Evolutionary conservation across 1,284 basidiomycete species (phyloP).

Genomic region (Phylloporus sp.): DNA sequence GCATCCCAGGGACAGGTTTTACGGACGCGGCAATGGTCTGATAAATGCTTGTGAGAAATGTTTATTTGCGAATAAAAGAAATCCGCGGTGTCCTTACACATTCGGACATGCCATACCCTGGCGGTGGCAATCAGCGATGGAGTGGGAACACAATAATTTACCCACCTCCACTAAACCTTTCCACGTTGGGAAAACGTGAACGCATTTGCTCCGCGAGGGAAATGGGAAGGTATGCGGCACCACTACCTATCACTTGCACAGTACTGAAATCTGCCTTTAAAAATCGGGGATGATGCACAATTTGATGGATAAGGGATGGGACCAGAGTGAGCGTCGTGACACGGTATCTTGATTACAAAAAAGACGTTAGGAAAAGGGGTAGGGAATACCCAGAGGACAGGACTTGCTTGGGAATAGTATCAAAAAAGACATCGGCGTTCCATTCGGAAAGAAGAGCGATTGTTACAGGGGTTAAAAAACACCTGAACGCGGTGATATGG

Average conservation of each 20-base stretch:
- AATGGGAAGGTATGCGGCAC: slow-evolving; percentile 74
- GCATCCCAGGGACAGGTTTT: slow-evolving; percentile 54
- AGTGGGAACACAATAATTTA: slow-evolving; percentile 10
- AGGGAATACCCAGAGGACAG: not conserved
- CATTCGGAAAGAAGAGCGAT: slow-evolving; percentile 66
- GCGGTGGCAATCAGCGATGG: slow-evolving; percentile 1
- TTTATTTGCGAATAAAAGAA: not conserved
- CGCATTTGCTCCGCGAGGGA: slow-evolving; percentile 55
- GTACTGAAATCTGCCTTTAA: slow-evolving; percentile 62
- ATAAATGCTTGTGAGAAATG: slow-evolving; percentile 5
- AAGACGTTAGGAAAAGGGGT: not conserved
- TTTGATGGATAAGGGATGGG: slow-evolving; percentile 72
- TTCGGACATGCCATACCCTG: slow-evolving; percentile 83
- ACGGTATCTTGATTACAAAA: slow-evolving; percentile 51
- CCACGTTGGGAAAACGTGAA: slow-evolving; percentile 45
- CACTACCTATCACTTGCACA: slow-evolving; percentile 53
- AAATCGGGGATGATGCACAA: slow-evolving; percentile 63
- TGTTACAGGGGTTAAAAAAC: slow-evolving; percentile 54
- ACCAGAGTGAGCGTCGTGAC: slow-evolving; percentile 61
- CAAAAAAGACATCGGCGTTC: slow-evolving; percentile 56
- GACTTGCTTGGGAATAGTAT: slow-evolving; percentile 54
- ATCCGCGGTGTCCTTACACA: slow-evolving; percentile 51
- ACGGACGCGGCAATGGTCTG: slow-evolving; percentile 66
- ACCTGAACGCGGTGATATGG: slow-evolving; percentile 59
- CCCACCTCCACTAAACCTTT: slow-evolving; percentile 58